These are phyloP conservation scores for Dendrocalamus sinicus DNA, from an alignment of 176 grass and related monocot genomes.

Conservation along the genomic window DNA sequence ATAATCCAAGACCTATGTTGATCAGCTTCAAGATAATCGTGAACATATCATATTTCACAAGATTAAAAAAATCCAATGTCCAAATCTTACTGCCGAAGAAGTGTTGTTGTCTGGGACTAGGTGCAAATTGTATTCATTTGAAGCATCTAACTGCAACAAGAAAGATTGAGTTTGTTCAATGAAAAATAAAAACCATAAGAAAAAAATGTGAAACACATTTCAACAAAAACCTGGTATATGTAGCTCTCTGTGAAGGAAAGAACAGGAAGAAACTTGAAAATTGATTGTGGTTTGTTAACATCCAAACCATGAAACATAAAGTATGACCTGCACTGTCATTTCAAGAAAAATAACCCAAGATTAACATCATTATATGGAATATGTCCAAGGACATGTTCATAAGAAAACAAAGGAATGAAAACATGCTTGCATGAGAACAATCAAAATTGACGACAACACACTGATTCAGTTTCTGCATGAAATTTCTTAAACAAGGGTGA, in stretches of 20 bases:
- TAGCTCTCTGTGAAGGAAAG: constrained; percentile 95
- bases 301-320: constrained; percentile 96
- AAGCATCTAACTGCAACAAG: constrained; percentile 74
- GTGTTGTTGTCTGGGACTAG: constrained; percentile 9
- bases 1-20: neutral
- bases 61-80: constrained; percentile 37
- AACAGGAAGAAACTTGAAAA: constrained; percentile 89
- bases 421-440: constrained; percentile 19
- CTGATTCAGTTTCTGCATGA: neutral
- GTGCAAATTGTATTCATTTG: constrained; percentile 79
- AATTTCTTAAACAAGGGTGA: neutral
- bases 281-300: constrained; percentile 54
- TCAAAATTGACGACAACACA: neutral
- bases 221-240: constrained; percentile 86
- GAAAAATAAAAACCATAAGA: constrained; percentile 8
- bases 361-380: neutral
- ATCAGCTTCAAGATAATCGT: constrained; percentile 30
- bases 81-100: constrained; percentile 50
- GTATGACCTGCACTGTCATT: constrained; percentile 83
- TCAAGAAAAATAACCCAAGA: constrained; percentile 31
- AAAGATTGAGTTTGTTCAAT: constrained; percentile 39
- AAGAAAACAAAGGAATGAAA: neutral
- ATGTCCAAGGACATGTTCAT: neutral
- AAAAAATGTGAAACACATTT: constrained; percentile 15
- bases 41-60: constrained; percentile 27